Evolutionary conservation across 1,139 yeast genomes (phyloP).

Genomic region (Candida labiduridarum): DNA sequence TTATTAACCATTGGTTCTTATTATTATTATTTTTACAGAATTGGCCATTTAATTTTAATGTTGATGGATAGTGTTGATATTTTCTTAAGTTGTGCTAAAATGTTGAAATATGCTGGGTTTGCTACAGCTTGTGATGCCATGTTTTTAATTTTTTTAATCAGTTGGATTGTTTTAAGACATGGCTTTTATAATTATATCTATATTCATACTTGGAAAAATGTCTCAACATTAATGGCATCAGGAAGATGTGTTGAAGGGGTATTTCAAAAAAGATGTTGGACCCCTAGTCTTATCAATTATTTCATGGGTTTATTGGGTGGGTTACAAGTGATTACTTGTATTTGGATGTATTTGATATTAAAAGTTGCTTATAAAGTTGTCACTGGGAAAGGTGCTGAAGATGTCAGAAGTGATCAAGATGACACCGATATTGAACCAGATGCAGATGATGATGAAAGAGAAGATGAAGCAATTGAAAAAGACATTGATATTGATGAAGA

Average conservation of each 20-base stretch:
- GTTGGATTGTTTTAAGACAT: slow-evolving; percentile 78
- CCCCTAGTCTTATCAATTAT: slow-evolving; percentile 48
- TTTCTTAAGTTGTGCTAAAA: slow-evolving; percentile 70
- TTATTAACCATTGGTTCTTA: slow-evolving; percentile 72
- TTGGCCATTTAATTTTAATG: slow-evolving; percentile 77
- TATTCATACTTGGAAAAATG: slow-evolving; percentile 48
- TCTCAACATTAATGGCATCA: slow-evolving; percentile 39
- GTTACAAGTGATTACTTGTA: slow-evolving; percentile 63
- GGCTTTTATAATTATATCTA: slow-evolving; percentile 70
- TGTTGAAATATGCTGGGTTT: slow-evolving; percentile 72
- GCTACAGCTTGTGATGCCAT: slow-evolving; percentile 62
- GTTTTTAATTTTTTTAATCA: slow-evolving; percentile 66
- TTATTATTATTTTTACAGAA: slow-evolving; percentile 67
- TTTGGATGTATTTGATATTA: slow-evolving; percentile 77
- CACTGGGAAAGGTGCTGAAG: slow-evolving; percentile 76
- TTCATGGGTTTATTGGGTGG: slow-evolving; percentile 63
- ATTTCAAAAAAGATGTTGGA: slow-evolving; percentile 55
- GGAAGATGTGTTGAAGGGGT: slow-evolving; percentile 37
- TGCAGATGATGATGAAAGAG: slow-evolving; percentile 11
- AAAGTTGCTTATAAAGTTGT: slow-evolving; percentile 72
- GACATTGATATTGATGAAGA: slow-evolving; percentile 5
- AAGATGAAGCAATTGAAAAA: slow-evolving; percentile 1
- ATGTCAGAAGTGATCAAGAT: slow-evolving; percentile 73
- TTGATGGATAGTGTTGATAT: slow-evolving; percentile 87
- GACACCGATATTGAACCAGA: slow-evolving; percentile 34